phyloP scores from a whole-genome alignment of 2,329 filamentous ascomycete genomes.

The Venturiaceae sp. region DNA sequence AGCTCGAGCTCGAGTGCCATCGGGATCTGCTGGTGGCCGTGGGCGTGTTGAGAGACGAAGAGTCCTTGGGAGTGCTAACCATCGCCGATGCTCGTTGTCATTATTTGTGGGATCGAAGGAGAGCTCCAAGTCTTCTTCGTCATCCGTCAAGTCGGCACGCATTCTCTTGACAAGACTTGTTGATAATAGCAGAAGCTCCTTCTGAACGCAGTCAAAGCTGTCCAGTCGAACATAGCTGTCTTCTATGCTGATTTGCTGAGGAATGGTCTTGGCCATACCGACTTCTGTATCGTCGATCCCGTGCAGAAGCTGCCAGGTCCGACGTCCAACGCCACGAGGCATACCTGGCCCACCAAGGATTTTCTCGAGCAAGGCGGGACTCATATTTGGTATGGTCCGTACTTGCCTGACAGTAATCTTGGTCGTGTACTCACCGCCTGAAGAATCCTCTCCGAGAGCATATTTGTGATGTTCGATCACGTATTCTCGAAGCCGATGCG shows the following conservation, averaged over 20 bases:
- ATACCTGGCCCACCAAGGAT: constrained; percentile 52
- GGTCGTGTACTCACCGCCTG: not conserved
- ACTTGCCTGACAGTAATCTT: constrained; percentile 55
- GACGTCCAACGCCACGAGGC: constrained; percentile 60
- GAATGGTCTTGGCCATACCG: constrained; percentile 58
- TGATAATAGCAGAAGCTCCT: constrained; percentile 60
- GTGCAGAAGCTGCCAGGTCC: constrained; percentile 70
- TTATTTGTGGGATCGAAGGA: too few relatives aligned
- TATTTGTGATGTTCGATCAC: constrained; percentile 34
- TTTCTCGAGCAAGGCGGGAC: constrained; percentile 53
- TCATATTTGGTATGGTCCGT: constrained; percentile 52
- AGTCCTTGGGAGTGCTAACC: constrained; percentile 75
- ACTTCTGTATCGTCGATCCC: constrained; percentile 72
- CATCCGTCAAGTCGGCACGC: constrained; percentile 61
- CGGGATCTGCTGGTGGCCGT: constrained; percentile 39
- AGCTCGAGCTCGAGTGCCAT: constrained; percentile 44
- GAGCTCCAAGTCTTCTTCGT: constrained; percentile 35
- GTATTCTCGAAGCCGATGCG: constrained; percentile 55
- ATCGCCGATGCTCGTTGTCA: constrained; percentile 29
- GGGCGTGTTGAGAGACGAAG: constrained; percentile 72
- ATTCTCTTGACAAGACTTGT: constrained; percentile 67
- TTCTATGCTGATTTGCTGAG: constrained; percentile 87
- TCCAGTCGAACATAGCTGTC: constrained; percentile 71
- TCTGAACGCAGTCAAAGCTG: constrained; percentile 51
- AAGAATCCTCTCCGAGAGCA: not conserved